Base-by-base conservation (phyloP, 2,329 filamentous ascomycete species). In the Alternaria gansuensis region DNA sequence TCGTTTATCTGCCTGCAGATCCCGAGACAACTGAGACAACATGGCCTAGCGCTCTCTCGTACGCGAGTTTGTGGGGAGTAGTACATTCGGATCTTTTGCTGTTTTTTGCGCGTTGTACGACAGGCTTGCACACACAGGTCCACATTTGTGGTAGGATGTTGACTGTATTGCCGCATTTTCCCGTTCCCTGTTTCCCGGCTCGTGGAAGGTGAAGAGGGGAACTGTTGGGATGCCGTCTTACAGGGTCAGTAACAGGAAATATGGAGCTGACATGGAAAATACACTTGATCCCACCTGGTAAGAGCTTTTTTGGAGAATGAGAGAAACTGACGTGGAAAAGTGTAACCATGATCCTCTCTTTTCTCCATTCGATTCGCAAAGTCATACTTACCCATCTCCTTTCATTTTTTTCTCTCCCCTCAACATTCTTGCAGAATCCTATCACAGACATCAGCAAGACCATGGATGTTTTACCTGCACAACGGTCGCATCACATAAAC, bases 11-110 rank as follows among this genome's bases (percentile, higher is more conserved):
- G 62, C 63, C 59, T 52, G 61, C 61, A 63, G 62, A 69, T 68
- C 67, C 70, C 33, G 55, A 71, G 71, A 71, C 68, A 70, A 60
- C 57, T 65, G 63, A 66, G 63, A 68, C 68, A 67, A 67, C 70
- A 71, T 70, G 60, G 55, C 53, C 60, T 59, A 21, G 44, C 17
- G 17, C 17, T 17, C 37, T 40, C 37, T 5, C 21, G 43, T 36
- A 62, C 45, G 51, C 51, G 50, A 57, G 50, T 58, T 64, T 54
- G 67, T 57, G 67, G 68, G 68, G 66, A 62, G 65, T 23, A 14
- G 13, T 26, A 61, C 51, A 41, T 61, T 67, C 64, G 60, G 64
- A 56, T 64, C 40, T 50, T 39, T 34, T 40, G 43, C n/a, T 44
- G 50, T 43, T 51, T 48, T 51, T 49, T 55, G 39, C 52, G 33